A percentile compares a stretch with the other conserved stretches of the same genome.
Conservation (phyloP, 768 basidiomycete species). For the Serendipita sp. region DNA sequence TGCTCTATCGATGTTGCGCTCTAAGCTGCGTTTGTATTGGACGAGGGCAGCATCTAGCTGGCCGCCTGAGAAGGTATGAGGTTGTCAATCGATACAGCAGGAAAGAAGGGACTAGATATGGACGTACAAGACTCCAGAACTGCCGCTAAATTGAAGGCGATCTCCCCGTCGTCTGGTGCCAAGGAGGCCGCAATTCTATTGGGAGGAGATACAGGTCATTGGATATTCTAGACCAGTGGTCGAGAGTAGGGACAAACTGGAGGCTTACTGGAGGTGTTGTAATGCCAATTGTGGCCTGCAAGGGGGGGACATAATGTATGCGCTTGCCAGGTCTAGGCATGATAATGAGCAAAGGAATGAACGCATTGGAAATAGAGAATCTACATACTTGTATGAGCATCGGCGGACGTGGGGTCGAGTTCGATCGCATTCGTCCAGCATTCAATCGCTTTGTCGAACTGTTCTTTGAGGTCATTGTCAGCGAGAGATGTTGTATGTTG, state of each 20-base stretch:
- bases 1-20: constrained; percentile 66
- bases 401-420: constrained; percentile 66
- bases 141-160: constrained; percentile 80
- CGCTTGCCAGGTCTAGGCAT: constrained; percentile 62
- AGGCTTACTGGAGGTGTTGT: constrained; percentile 56
- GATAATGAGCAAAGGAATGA: constrained; percentile 4
- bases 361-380: constrained; percentile 11
- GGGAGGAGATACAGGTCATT: constrained; percentile 12
- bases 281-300: constrained; percentile 74
- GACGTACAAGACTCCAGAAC: constrained; percentile 74
- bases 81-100: constrained; percentile 4
- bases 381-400: constrained; percentile 68
- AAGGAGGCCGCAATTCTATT: constrained; percentile 64
- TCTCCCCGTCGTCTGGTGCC: constrained; percentile 77
- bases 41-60: constrained; percentile 63
- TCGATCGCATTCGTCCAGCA: constrained; percentile 76
- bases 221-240: neutral
- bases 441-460: constrained; percentile 70
- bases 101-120: neutral
- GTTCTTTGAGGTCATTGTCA: constrained; percentile 33
- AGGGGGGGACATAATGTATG: constrained; percentile 67
- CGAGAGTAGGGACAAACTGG: constrained; percentile 17
- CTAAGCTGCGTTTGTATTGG: constrained; percentile 65
- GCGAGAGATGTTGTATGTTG: no score
- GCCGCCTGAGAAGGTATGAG: constrained; percentile 33